These are phyloP conservation scores for Sicyos edulis DNA, from an alignment of 306 rosid genomes.

Conservation along the genomic window DNA sequence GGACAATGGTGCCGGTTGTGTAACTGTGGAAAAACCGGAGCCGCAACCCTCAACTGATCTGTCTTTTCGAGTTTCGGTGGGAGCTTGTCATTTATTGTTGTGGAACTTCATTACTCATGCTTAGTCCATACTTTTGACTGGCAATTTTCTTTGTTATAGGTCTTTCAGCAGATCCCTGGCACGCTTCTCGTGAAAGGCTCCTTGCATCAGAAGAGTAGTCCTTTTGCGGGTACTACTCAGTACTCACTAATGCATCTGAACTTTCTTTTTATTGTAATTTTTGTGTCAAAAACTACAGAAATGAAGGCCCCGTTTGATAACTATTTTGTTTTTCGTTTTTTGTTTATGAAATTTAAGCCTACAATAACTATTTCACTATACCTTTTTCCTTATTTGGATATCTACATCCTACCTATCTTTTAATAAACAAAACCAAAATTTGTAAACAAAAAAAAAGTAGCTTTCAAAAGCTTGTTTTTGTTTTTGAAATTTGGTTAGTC, in stretches of 20 bases:
- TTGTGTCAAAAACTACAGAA: neutral
- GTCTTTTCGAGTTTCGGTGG: slow-evolving; percentile 53
- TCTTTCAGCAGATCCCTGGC: slow-evolving; percentile 85
- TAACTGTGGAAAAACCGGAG: slow-evolving; percentile 28
- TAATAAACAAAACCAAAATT: too few relatives aligned
- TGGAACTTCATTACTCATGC: slow-evolving; percentile 20
- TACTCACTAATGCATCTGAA: neutral
- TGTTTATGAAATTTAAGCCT: too few relatives aligned
- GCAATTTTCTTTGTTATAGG: slow-evolving; percentile 32
- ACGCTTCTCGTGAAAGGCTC: slow-evolving; percentile 80
- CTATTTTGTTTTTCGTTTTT: too few relatives aligned
- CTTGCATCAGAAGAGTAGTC: slow-evolving; percentile 46
- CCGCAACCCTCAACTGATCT: slow-evolving; percentile 29
- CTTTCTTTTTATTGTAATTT: neutral
- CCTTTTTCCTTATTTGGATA: too few relatives aligned
- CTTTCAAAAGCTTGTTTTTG: too few relatives aligned
- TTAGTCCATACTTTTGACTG: slow-evolving; percentile 16
- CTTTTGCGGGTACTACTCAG: slow-evolving; percentile 47
- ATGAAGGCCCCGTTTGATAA: too few relatives aligned
- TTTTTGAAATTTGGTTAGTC: too few relatives aligned
- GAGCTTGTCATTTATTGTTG: slow-evolving; percentile 19
- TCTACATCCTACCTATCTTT: too few relatives aligned
- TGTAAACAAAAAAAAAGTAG: too few relatives aligned
- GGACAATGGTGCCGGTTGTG: slow-evolving; percentile 27
- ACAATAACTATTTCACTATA: too few relatives aligned